These are phyloP conservation scores for Chaetomium tenue DNA, from an alignment of 495 filamentous ascomycete species.

Conservation along the genomic window DNA sequence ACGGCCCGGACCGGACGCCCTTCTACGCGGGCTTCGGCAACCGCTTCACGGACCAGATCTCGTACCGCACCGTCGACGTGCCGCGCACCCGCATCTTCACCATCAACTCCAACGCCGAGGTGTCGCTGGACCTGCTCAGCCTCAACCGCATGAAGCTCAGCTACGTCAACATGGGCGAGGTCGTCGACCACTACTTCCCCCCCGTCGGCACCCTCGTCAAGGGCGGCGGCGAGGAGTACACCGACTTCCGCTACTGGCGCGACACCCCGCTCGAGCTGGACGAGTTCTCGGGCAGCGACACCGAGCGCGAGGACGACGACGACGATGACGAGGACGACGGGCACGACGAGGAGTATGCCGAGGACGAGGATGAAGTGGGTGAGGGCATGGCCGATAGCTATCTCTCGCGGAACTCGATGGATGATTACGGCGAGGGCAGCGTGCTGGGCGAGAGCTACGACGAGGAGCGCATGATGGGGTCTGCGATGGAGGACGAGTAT, in stretches of 20 bases:
- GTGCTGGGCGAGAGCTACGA: constrained; percentile 29
- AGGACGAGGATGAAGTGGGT: constrained; percentile 26
- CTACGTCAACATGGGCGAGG: constrained; percentile 93
- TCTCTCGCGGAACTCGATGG: constrained; percentile 38
- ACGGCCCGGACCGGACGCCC: constrained; percentile 71
- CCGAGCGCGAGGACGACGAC: constrained; percentile 48
- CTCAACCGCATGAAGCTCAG: constrained; percentile 95
- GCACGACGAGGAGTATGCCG: constrained; percentile 46
- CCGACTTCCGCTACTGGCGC: constrained; percentile 87
- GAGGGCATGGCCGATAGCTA: constrained; percentile 3
- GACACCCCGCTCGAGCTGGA: constrained; percentile 70
- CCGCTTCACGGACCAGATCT: constrained; percentile 90
- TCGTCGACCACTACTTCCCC: constrained; percentile 97
- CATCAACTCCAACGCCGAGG: constrained; percentile 97
- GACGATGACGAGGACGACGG: constrained; percentile 12
- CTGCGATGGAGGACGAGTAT: constrained; percentile 33
- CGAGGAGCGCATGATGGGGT: constrained; percentile 36
- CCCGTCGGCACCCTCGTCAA: constrained; percentile 72
- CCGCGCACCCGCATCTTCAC: constrained; percentile 94
- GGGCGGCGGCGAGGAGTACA: constrained; percentile 79
- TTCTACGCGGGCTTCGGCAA: constrained; percentile 99
- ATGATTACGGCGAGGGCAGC: constrained; percentile 47
- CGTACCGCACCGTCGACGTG: constrained; percentile 93
- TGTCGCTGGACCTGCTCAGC: constrained; percentile 84
- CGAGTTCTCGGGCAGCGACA: constrained; percentile 76